Evolutionary conservation across 495 filamentous ascomycete genomes (phyloP), one percentile per base, ranked within the genome.

Genomic region (Lentithecium fluviatile): DNA sequence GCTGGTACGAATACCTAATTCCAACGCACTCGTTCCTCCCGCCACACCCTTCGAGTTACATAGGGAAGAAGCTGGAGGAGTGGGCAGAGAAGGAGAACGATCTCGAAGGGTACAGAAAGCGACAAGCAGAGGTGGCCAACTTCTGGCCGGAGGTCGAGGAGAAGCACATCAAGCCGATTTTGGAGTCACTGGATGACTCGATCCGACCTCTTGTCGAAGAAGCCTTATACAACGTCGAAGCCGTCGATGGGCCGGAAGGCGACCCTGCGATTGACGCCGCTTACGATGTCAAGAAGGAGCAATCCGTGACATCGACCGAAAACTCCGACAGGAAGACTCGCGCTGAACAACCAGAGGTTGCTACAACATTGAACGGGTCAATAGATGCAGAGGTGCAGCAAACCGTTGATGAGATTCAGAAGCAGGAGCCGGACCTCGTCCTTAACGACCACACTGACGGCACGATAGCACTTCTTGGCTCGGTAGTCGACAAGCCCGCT

Each of bases 1-100:
- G 94, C 53, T 89, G 90, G 72, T 98, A 98, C 74, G 94, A 98
- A 70, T 98, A 97, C 69, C 78, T 98, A 38, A 89, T 98, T 72
- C 94, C 94, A 8, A 90, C 87, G 24, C 88, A 96, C 71, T 87
- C 85, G 53, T 91, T 97, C 54, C 75, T 98, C 40, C 95, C 94
- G 26, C 95, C 94, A 4, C 91, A 97, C 65, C 93, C 91, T 0
- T 83, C 84, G 37, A 95, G 87, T 51, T 95, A 81, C 64, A 77
- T 98, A 20, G 91, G 88, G 15, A 88, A 85, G 73, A 87, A 88
- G 69, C 78, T 93, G n/a, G 76, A 80, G 15, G 82, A 90, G 65
- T 76, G 83, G 20, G 87, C 90, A 5, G 83, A 90, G 66, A 79
- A 89, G 70, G 80, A 84, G 23, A 85, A 84, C 6, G 81, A 90